phyloP scores from a whole-genome alignment of 2,329 filamentous ascomycete species.

The Hypoxylon sp. region DNA sequence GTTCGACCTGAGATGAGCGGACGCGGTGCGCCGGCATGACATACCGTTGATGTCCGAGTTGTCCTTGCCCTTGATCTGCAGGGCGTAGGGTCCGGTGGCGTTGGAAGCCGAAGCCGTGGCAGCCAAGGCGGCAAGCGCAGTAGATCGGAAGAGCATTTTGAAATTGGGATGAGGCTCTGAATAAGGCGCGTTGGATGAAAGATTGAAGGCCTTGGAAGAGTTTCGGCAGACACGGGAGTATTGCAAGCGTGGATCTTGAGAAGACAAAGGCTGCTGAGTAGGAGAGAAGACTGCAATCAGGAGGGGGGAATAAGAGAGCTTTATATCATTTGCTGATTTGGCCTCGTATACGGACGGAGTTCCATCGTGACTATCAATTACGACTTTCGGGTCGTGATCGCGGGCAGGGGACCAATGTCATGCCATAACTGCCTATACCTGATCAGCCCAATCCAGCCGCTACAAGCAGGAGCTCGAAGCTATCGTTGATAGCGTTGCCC shows the following conservation, averaged over 20 bases:
- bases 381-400: constrained; percentile 3
- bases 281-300: background rate
- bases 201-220: background rate
- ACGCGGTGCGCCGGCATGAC: background rate
- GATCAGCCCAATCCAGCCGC: constrained; percentile 3
- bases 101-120: constrained; percentile 29
- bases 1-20: background rate
- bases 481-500: constrained; percentile 4
- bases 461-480: background rate
- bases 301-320: constrained; percentile 7
- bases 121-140: constrained; percentile 27
- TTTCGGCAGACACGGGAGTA: background rate
- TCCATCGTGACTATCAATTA: constrained; percentile 15
- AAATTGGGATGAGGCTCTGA: background rate
- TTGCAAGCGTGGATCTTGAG: background rate
- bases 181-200: background rate
- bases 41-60: constrained; percentile 38
- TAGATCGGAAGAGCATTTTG: constrained; percentile 18
- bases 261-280: background rate
- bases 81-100: constrained; percentile 34
- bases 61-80: constrained; percentile 37
- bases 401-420: no score
- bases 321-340: constrained; percentile 9
- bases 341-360: constrained; percentile 2
- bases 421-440: constrained; percentile 7